Base-by-base conservation (phyloP, 2,329 filamentous ascomycete species). In the Paramyrothecium roridum region DNA sequence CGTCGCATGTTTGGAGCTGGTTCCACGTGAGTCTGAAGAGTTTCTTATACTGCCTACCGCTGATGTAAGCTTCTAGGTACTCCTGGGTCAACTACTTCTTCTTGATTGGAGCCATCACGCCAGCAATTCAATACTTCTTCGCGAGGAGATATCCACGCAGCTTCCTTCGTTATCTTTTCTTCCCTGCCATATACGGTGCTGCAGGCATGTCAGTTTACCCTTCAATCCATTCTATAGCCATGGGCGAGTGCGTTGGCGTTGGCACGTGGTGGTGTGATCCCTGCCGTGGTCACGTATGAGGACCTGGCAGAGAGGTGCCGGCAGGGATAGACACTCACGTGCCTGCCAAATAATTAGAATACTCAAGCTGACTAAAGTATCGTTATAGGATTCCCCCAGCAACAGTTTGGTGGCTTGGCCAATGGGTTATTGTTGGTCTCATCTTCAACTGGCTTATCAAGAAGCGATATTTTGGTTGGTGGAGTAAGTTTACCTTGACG, bases 381-480 rank as follows among this genome's bases (percentile, higher is more conserved):
- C 37, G 13, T 75, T 78, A 72, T 12, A 70, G 78, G 54, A 76
- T 86, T 13, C 84, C 84, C 1, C 84, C 84, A 0, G 84, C 84
- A 0, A 86, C 84, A 0, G 79, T 81, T 0, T 70, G 86, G 37
- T 85, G 77, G 59, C 87, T 85, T 62, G 77, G 80, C 17, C 70
- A 76, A 8, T 87, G 84, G 84, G 81, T 77, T 4, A 70, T 84
- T 17, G 74, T 83, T 13, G 83, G 84, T 0, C 73, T 79, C 48
- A 57, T 85, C 33, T 86, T 86, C 70, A 84, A 87, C 62, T 79
- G 81, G 60, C 74, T 70, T 53, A 81, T 87, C 57, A 76, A 77
- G 22, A 76, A 76, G 60, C 73, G 74, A 48, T 83, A 73, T 64
- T 72, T 73, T 20, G 83, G 80, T 0, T 87, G 84, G 84, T 87